phyloP scores from a whole-genome alignment of 768 basidiomycete genomes.

The Boletellus emodensis region DNA sequence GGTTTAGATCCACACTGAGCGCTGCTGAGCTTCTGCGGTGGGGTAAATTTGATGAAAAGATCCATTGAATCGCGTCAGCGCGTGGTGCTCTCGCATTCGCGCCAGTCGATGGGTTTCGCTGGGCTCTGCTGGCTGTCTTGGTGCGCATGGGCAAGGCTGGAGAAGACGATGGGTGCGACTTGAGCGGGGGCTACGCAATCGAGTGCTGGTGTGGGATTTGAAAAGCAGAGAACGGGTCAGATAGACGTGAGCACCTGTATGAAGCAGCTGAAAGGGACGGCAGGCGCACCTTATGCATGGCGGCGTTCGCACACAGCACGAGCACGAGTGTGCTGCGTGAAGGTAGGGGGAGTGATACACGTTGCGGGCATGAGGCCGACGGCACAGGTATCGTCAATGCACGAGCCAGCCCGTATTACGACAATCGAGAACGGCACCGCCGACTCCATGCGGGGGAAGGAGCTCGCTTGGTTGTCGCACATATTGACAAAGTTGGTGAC shows the following conservation, averaged over 20 bases:
- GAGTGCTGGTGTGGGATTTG: constrained; percentile 2
- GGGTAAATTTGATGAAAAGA: constrained; percentile 72
- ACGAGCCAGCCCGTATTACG: neutral
- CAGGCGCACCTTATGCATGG: constrained; percentile 27
- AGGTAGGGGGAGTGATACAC: constrained; percentile 21
- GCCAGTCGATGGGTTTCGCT: constrained; percentile 22
- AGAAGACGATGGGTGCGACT: constrained; percentile 9
- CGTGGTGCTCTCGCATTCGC: constrained; percentile 29
- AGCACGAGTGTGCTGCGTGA: constrained; percentile 32
- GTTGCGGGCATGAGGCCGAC: constrained; percentile 21
- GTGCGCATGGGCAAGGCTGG: constrained; percentile 22
- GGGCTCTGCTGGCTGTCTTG: constrained; percentile 21
- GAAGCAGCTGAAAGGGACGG: constrained; percentile 18
- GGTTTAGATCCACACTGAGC: constrained; percentile 56
- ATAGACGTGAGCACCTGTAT: constrained; percentile 8
- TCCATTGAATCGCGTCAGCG: constrained; percentile 58
- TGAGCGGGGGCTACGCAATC: constrained; percentile 8
- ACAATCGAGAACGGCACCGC: neutral
- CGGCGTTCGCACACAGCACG: constrained; percentile 23
- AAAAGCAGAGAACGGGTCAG: constrained; percentile 2
- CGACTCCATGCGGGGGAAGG: neutral
- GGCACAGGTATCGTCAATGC: neutral
- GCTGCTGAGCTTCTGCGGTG: constrained; percentile 55
- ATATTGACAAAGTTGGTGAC: too few relatives aligned
- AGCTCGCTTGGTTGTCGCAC: too few relatives aligned